Percentiles rank a stretch among this genome's conserved stretches.
These are phyloP conservation scores for Clonostachys sp. DNA, from an alignment of 2,329 filamentous ascomycete genomes.

Conservation along the genomic window DNA sequence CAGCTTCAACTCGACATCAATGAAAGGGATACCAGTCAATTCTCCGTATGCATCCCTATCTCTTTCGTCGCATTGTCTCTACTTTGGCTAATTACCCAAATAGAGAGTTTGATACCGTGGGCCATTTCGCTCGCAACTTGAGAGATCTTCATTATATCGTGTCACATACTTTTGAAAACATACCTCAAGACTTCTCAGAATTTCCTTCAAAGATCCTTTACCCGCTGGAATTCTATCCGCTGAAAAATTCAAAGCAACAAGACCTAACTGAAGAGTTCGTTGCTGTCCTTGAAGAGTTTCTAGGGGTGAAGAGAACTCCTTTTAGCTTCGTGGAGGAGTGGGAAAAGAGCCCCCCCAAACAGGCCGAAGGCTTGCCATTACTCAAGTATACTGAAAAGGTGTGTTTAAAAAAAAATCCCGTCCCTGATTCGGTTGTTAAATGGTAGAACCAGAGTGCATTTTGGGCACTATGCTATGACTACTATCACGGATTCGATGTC, in stretches of 20 bases:
- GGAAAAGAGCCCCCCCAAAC: constrained; percentile 10
- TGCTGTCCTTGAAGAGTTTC: constrained; percentile 11
- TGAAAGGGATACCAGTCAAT: constrained; percentile 5
- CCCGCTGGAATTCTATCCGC: not conserved
- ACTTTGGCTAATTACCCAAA: too few species aligned
- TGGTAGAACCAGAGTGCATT: not conserved
- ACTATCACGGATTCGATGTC: constrained; percentile 18
- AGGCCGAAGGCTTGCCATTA: constrained; percentile 12
- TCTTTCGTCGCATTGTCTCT: too few species aligned
- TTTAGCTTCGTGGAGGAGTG: constrained; percentile 12
- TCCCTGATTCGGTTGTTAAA: not conserved
- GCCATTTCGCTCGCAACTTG: constrained; percentile 16
- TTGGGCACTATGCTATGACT: constrained; percentile 24
- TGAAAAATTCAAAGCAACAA: not conserved
- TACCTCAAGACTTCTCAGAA: constrained; percentile 4
- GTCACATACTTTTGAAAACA: constrained; percentile 7
- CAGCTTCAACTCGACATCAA: constrained; percentile 7
- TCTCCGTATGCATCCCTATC: constrained; percentile 10
- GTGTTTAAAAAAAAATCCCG: not conserved
- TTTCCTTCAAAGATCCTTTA: not conserved
- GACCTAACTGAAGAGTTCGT: constrained; percentile 12
- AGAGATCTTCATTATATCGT: constrained; percentile 11
- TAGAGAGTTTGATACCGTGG: constrained; percentile 11
- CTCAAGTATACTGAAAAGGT: constrained; percentile 19
- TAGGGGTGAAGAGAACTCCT: constrained; percentile 8